Evolutionary conservation across 257 asterid genomes (phyloP), one percentile per base, ranked within the genome.

Genomic region (Sherardia arvensis): DNA sequence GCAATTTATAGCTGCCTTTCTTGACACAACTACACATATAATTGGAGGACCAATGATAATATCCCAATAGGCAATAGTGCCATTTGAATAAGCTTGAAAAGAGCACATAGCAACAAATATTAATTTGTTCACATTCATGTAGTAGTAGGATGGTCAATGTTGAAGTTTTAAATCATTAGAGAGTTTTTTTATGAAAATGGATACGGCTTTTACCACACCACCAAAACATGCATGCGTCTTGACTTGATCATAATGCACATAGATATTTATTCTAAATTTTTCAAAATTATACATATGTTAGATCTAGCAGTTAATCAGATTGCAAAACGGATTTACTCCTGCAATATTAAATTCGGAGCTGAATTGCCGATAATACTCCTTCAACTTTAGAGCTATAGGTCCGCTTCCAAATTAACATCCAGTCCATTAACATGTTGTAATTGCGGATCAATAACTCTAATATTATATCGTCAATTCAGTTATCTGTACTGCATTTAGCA

Each of bases 201-300:
- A 69, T 64, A 66, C 71, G 82, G 79, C 77, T 73, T 77, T 70
- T 73, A 70, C 82, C 79, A 77, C 23, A 43, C 48, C 81, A 73
- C 79, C 61, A 61, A 26, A 30, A 32, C 36, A 1, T 57, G 70
- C 81, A 53, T 73, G 76, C 76, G 74, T 69, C 71, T 76, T 59
- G 76, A 73, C 76, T 21, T 22, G 28, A 38, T 38, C 12, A 10
- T 38, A 17, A 38, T 38, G 47, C 12, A 36, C 8, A 8, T 34
- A n/a, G n/a, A n/a, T n/a, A n/a, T n/a, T n/a, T n/a, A n/a, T n/a
- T n/a, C n/a, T n/a, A n/a, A n/a, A n/a, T n/a, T n/a, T n/a, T n/a
- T n/a, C n/a, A n/a, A n/a, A n/a, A n/a, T n/a, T n/a, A n/a, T n/a
- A n/a, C n/a, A n/a, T n/a, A n/a, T n/a, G n/a, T n/a, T n/a, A n/a